Conservation (phyloP, 1,284 basidiomycete species). For the Apiotrichum gracile region DNA sequence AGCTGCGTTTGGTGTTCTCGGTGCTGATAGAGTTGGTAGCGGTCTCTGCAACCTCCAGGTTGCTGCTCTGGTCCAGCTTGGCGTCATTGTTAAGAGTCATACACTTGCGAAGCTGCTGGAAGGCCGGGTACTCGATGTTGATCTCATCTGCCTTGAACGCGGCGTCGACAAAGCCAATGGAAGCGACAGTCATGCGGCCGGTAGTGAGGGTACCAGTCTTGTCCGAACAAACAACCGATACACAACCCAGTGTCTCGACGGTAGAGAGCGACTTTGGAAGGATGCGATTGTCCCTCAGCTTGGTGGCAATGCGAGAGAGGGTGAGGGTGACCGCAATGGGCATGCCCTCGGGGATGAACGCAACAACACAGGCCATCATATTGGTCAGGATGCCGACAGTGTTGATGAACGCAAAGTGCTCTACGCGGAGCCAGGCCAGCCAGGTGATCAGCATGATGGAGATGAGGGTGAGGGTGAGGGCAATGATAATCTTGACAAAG, state of each 20-base stretch:
- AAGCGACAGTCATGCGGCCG: slow-evolving; percentile 50
- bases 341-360: slow-evolving; percentile 57
- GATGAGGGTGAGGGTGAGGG: slow-evolving; percentile 53
- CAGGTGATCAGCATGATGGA: slow-evolving; percentile 53
- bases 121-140: slow-evolving; percentile 23
- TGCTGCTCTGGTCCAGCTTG: slow-evolving; percentile 49
- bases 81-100: slow-evolving; percentile 57
- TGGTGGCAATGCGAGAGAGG: slow-evolving; percentile 50
- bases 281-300: slow-evolving; percentile 55
- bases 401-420: slow-evolving; percentile 53
- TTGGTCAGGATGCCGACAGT: slow-evolving; percentile 55
- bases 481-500: slow-evolving; percentile 49
- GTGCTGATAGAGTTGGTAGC: slow-evolving; percentile 34
- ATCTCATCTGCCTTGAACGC: slow-evolving; percentile 23
- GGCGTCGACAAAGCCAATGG: slow-evolving; percentile 48
- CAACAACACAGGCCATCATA: slow-evolving; percentile 56
- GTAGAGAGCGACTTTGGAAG: slow-evolving; percentile 58
- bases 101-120: slow-evolving; percentile 8
- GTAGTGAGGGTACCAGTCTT: slow-evolving; percentile 55
- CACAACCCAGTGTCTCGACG: slow-evolving; percentile 57
- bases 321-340: slow-evolving; percentile 51
- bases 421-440: slow-evolving; percentile 51
- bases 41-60: slow-evolving; percentile 32
- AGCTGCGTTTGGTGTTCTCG: background rate
- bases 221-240: slow-evolving; percentile 57